Evolutionary conservation across 2,329 filamentous ascomycete species (phyloP).

Genomic region (Penicillium sp.): DNA sequence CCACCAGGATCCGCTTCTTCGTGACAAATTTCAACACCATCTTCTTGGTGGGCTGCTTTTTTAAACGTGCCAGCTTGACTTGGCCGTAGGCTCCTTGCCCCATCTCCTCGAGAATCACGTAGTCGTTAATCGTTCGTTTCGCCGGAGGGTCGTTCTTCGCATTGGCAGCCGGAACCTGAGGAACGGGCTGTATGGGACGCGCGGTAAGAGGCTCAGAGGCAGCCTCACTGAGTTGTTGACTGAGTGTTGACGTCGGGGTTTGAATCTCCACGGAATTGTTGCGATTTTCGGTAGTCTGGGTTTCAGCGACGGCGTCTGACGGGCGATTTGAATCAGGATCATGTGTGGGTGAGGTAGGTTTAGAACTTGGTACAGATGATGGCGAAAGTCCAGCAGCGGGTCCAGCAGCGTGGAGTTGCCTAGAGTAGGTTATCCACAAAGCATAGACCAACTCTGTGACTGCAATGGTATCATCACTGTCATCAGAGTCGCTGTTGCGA

Average conservation of each 20-base stretch:
- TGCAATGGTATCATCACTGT: slow-evolving; percentile 44
- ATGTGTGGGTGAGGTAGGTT: slow-evolving; percentile 67
- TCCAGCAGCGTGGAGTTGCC: slow-evolving; percentile 78
- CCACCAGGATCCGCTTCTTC: slow-evolving; percentile 91
- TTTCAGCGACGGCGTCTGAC: slow-evolving; percentile 36
- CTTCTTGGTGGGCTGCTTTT: slow-evolving; percentile 70
- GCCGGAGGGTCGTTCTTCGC: slow-evolving; percentile 36
- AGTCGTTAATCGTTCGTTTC: slow-evolving; percentile 88
- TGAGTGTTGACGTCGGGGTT: slow-evolving; percentile 48
- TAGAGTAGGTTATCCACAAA: slow-evolving; percentile 94
- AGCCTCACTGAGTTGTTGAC: slow-evolving; percentile 52
- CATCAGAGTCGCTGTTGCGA: slow-evolving; percentile 53
- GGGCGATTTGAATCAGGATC: slow-evolving; percentile 77
- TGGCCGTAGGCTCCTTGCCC: slow-evolving; percentile 97
- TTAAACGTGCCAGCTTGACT: slow-evolving; percentile 89
- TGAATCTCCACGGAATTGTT: slow-evolving; percentile 34
- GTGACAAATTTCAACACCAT: slow-evolving; percentile 97
- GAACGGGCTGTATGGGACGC: slow-evolving; percentile 39
- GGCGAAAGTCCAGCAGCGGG: slow-evolving; percentile 55
- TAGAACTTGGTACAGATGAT: slow-evolving; percentile 59
- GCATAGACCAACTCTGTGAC: slow-evolving; percentile 83
- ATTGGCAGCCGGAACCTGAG: slow-evolving; percentile 26
- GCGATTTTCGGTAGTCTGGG: slow-evolving; percentile 21
- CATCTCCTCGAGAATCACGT: slow-evolving; percentile 94
- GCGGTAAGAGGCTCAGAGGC: slow-evolving; percentile 47